Conservation (phyloP, 2,329 filamentous ascomycete species). For the Aureobasidium namibiae region DNA sequence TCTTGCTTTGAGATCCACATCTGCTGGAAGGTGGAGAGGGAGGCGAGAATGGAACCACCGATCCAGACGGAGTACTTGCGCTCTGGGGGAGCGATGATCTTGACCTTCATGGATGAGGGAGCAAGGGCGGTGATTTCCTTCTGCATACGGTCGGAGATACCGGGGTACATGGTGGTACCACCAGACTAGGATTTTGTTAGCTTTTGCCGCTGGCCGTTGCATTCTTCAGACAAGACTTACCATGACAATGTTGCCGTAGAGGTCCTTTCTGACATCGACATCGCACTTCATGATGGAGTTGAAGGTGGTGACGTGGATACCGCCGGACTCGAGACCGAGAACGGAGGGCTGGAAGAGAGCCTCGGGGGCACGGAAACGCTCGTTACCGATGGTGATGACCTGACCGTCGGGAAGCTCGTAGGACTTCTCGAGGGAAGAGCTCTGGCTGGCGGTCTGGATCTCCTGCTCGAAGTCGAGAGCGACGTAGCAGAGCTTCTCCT, state of each 20-base stretch:
- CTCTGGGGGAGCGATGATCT: slow-evolving; percentile 99
- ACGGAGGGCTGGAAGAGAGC: slow-evolving; percentile 99
- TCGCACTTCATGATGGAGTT: slow-evolving; percentile 99
- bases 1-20: slow-evolving; percentile 99
- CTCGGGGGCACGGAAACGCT: slow-evolving; percentile 99
- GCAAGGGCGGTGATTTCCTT: slow-evolving; percentile 99
- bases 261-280: slow-evolving; percentile 99
- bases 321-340: slow-evolving; percentile 94
- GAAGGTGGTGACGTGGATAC: slow-evolving; percentile 99
- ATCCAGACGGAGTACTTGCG: slow-evolving; percentile 99
- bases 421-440: slow-evolving; percentile 98
- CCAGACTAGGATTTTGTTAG: slow-evolving; percentile 64
- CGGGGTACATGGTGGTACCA: slow-evolving; percentile 99
- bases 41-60: slow-evolving; percentile 99
- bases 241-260: slow-evolving; percentile 99
- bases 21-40: slow-evolving; percentile 99
- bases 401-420: slow-evolving; percentile 99
- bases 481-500: slow-evolving; percentile 99
- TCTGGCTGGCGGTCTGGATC: slow-evolving; percentile 99
- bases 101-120: slow-evolving; percentile 99
- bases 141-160: slow-evolving; percentile 99
- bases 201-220: slow-evolving; percentile 14
- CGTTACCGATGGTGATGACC: slow-evolving; percentile 99
- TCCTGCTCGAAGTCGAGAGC: slow-evolving; percentile 99
- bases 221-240: slow-evolving; percentile 48